Conservation (phyloP, 495 filamentous ascomycete species). For the Letharia columbiana region DNA sequence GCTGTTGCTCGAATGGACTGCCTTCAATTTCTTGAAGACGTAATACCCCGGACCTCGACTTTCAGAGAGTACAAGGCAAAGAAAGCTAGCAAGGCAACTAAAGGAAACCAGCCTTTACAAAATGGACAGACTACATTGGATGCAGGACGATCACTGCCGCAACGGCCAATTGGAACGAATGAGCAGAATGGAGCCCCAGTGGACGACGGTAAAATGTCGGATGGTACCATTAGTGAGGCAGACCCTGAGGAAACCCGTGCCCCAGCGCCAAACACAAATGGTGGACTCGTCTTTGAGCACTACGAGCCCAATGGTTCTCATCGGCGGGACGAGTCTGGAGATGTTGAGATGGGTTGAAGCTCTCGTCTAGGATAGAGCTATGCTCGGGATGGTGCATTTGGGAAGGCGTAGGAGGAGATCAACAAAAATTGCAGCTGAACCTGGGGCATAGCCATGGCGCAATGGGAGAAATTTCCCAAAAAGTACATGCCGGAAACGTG, state of each 20-base stretch:
- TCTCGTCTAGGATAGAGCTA: neutral
- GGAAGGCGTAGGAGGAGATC: neutral
- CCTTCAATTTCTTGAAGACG: constrained; percentile 88
- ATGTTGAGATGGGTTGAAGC: constrained; percentile 20
- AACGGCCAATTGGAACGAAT: constrained; percentile 26
- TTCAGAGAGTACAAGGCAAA: constrained; percentile 72
- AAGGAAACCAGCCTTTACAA: constrained; percentile 37
- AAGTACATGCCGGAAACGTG: neutral
- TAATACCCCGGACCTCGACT: constrained; percentile 75
- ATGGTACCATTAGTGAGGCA: constrained; percentile 9
- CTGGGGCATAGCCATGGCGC: neutral
- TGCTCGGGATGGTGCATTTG: neutral
- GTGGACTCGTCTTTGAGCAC: constrained; percentile 22
- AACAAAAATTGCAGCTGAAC: neutral
- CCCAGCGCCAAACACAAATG: constrained; percentile 13
- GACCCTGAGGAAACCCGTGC: constrained; percentile 11
- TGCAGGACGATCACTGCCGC: constrained; percentile 29
- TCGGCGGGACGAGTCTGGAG: constrained; percentile 19
- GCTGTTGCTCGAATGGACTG: constrained; percentile 86
- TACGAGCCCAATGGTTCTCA: constrained; percentile 23
- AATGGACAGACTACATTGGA: constrained; percentile 49
- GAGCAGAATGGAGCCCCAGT: neutral
- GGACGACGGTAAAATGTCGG: constrained; percentile 18
- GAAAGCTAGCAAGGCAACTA: constrained; percentile 41
- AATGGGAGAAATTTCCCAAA: neutral